Evolutionary conservation across 345 rosid species (phyloP), one percentile per base, ranked within the genome.

Genomic region (Gossypium bickii): DNA sequence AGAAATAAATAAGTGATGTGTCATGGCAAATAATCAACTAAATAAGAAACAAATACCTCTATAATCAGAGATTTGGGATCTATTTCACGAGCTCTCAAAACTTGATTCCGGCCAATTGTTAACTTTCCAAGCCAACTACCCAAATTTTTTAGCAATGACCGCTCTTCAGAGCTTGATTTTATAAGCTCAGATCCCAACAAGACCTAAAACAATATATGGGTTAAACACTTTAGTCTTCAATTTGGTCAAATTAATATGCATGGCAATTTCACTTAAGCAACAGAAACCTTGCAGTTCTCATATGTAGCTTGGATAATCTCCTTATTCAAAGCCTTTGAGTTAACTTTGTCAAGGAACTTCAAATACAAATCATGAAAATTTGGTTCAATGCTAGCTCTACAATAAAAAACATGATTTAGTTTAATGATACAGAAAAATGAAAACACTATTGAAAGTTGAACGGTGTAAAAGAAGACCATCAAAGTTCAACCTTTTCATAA

Each of bases 81-180:
- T 77, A 95, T 93, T 79, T 93, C 98, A 55, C 98, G 97, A 15
- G 93, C 94, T 86, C 93, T 86, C 67, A 95, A 63, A 66, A 95
- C 99, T 71, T 89, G 94, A 80, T 95, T 95, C 81, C 97, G 90
- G 71, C 99, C 99, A 43, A 95, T 93, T 48, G 99, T 95, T 74
- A 95, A 86, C 88, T 90, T 95, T 76, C 99, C 99, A 43, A 95
- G 97, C 99, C 99, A 95, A 82, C 99, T 95, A 74, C 98, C 98
- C 86, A 95, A 84, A 85, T 90, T 95, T 82, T 95, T 95, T 77
- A 95, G 88, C 80, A 95, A 83, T 15, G 99, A 93, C 3, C 98
- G 93, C 85, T 95, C 99, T 80, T 95, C 99, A 12, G 97, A 92
- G 81, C 97, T 95, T 72, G 98, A 91, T 84, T 95, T 95, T 65